Evolutionary conservation across 345 rosid species (phyloP).

Genomic region (Lenwebbia sp.): DNA sequence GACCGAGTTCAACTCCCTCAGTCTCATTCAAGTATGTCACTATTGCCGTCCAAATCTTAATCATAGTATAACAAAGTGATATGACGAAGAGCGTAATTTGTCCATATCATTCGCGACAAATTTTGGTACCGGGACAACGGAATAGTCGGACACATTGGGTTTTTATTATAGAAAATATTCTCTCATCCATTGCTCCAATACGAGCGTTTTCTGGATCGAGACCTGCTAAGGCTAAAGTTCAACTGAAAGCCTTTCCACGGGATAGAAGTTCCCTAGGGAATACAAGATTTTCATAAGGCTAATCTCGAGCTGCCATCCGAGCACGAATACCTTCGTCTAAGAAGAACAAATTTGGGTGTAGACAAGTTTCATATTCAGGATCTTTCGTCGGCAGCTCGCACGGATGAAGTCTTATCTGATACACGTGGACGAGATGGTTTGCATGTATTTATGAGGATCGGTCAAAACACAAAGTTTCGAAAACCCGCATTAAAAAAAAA

Average conservation of each 20-base stretch:
- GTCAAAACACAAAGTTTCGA: background rate
- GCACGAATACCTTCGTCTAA: background rate
- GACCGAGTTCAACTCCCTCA: background rate
- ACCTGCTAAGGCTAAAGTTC: background rate
- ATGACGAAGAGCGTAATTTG: background rate
- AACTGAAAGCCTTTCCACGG: background rate
- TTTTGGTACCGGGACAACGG: background rate
- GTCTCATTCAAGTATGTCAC: background rate
- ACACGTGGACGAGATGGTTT: background rate
- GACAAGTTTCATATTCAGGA: background rate
- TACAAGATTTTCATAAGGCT: background rate
- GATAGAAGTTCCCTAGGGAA: background rate
- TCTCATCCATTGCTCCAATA: background rate
- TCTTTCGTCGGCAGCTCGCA: accelerated
- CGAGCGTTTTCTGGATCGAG: accelerated
- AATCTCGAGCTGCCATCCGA: background rate
- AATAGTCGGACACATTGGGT: background rate
- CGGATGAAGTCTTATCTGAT: accelerated
- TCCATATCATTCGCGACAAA: too few species aligned
- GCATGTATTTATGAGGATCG: background rate
- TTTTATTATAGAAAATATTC: too few species aligned
- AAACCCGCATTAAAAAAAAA: background rate
- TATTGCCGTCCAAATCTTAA: background rate
- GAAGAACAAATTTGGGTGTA: background rate
- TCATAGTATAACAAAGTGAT: background rate